Percentiles rank a stretch among this genome's conserved stretches.
Conservation (phyloP, 495 filamentous ascomycete genomes). For the Aspergillus biplanus region DNA sequence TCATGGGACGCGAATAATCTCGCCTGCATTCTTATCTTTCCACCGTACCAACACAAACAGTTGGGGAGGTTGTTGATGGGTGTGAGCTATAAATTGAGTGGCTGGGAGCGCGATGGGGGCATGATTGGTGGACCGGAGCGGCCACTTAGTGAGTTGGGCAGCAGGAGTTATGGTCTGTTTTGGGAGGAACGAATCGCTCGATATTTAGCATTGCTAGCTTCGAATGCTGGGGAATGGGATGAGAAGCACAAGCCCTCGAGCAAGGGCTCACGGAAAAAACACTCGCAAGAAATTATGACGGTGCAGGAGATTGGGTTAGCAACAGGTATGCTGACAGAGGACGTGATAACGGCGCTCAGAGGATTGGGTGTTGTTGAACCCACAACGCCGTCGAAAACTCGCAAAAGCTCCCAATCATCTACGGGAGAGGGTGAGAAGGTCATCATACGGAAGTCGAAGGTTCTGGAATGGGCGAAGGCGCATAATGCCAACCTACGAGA, state of each 20-base stretch:
- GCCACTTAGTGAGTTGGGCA: slow-evolving; percentile 82
- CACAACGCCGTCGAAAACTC: slow-evolving; percentile 50
- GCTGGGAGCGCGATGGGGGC: slow-evolving; percentile 63
- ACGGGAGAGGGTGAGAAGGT: slow-evolving; percentile 41
- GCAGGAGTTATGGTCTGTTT: slow-evolving; percentile 76
- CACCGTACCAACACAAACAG: slow-evolving; percentile 89
- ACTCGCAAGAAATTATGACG: slow-evolving; percentile 46
- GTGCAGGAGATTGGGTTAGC: slow-evolving; percentile 60
- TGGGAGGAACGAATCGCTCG: slow-evolving; percentile 82
- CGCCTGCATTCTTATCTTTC: slow-evolving; percentile 94
- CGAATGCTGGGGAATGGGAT: slow-evolving; percentile 27
- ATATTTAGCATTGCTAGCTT: slow-evolving; percentile 52
- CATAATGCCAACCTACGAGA: slow-evolving; percentile 48
- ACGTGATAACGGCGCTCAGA: slow-evolving; percentile 76
- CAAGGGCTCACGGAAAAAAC: slow-evolving; percentile 38
- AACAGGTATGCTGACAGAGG: slow-evolving; percentile 81
- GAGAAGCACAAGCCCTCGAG: slow-evolving; percentile 33
- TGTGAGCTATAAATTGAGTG: slow-evolving; percentile 89
- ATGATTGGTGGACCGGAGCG: slow-evolving; percentile 92
- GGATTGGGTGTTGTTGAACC: slow-evolving; percentile 76
- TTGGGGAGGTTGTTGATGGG: slow-evolving; percentile 91
- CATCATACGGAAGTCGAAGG: slow-evolving; percentile 47
- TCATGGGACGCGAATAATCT: slow-evolving; percentile 99
- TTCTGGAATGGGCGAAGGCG: slow-evolving; percentile 49
- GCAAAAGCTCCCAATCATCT: slow-evolving; percentile 32